Conservation (phyloP, 768 basidiomycete genomes). For the Leccinum obscurum region DNA sequence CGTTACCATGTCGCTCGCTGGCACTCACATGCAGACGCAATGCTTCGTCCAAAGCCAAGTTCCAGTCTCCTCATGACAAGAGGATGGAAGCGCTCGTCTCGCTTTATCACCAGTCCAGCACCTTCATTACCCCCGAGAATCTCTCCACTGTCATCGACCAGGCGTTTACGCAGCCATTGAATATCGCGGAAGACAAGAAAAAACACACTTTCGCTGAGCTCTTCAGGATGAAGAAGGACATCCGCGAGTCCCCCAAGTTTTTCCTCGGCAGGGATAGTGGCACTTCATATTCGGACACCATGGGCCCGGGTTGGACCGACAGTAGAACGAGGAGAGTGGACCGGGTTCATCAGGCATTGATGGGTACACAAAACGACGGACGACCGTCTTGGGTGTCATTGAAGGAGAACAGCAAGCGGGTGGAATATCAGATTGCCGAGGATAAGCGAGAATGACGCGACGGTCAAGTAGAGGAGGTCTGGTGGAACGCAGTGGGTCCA, state of each 20-base stretch:
- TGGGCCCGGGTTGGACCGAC: conserved; percentile 34
- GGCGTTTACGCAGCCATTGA: conserved; percentile 45
- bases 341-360: conserved; percentile 26
- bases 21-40: conserved; percentile 14
- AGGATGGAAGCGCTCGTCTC: conserved; percentile 72
- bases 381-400: conserved; percentile 34
- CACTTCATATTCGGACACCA: conserved; percentile 16
- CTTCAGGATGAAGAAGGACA: conserved; percentile 10
- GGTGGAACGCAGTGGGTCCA: not conserved
- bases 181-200: conserved; percentile 19
- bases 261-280: conserved; percentile 30
- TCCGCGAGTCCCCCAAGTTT: conserved; percentile 22
- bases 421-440: conserved; percentile 18
- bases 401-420: conserved; percentile 28
- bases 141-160: conserved; percentile 63
- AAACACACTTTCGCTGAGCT: conserved; percentile 19
- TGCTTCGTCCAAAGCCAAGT: conserved; percentile 22
- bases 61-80: conserved; percentile 21
- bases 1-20: conserved; percentile 9
- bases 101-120: conserved; percentile 74
- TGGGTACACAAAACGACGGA: conserved; percentile 33
- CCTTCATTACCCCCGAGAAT: conserved; percentile 71
- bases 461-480: conserved; percentile 5
- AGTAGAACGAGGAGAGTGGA: conserved; percentile 27
- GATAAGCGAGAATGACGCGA: conserved; percentile 9